A percentile compares a stretch with the other conserved stretches of the same genome.
phyloP scores from a whole-genome alignment of 1,284 basidiomycete genomes.

The Trametes pubescens region DNA sequence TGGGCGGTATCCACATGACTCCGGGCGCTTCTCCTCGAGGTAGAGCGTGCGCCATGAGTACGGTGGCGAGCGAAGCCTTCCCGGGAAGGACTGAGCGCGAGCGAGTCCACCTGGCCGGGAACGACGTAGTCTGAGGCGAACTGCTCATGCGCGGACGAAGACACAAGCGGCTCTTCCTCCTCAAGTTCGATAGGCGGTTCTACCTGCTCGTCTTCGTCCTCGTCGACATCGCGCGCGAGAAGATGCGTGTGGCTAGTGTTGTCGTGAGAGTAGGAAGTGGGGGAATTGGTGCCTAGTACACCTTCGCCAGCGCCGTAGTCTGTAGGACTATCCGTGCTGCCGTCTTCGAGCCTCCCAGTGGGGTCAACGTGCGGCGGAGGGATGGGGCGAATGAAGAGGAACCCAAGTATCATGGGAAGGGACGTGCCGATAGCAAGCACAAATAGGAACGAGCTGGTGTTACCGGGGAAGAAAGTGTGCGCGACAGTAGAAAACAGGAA shows the following conservation, averaged over 20 bases:
- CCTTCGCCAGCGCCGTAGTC: slow-evolving; percentile 36
- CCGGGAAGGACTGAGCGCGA: slow-evolving; percentile 41
- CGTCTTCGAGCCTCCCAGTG: slow-evolving; percentile 30
- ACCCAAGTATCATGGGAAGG: slow-evolving; percentile 72
- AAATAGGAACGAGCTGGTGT: slow-evolving; percentile 74
- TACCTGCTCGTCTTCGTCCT: slow-evolving; percentile 30
- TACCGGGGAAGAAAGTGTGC: slow-evolving; percentile 70
- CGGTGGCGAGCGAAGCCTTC: slow-evolving; percentile 33
- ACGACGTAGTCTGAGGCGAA: slow-evolving; percentile 38
- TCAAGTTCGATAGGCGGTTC: slow-evolving; percentile 21
- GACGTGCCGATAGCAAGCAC: slow-evolving; percentile 78
- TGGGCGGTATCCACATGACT: slow-evolving; percentile 16
- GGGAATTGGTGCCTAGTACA: slow-evolving; percentile 25
- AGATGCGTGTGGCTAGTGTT: slow-evolving; percentile 42
- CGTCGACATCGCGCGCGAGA: slow-evolving; percentile 35
- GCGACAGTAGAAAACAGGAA: slow-evolving; percentile 81
- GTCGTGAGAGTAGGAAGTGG: slow-evolving; percentile 38
- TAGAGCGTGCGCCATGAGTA: slow-evolving; percentile 34
- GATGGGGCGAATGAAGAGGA: slow-evolving; percentile 67
- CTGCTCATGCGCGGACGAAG: slow-evolving; percentile 22
- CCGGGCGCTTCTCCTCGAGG: slow-evolving; percentile 23
- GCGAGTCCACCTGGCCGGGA: slow-evolving; percentile 31
- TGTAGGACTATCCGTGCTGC: slow-evolving; percentile 20
- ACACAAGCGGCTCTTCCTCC: slow-evolving; percentile 24
- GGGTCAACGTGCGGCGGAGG: slow-evolving; percentile 51